Percentiles rank a stretch among this genome's conserved stretches.
These are phyloP conservation scores for Zygotorulaspora sp. DNA, from an alignment of 805 yeast genomes.

Conservation along the genomic window DNA sequence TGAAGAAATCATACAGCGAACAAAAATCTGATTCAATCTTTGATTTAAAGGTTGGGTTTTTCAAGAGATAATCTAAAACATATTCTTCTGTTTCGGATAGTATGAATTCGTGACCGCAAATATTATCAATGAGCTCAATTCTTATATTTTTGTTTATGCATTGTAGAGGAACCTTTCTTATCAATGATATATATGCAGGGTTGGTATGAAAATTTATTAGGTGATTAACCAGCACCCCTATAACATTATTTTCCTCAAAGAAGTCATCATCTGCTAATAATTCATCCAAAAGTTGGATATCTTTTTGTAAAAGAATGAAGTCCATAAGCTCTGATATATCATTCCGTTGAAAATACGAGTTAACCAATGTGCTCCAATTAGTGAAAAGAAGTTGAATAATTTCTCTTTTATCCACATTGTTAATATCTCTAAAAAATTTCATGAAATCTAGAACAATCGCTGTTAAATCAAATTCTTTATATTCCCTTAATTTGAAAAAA, in stretches of 20 bases:
- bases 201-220: slow-evolving; percentile 16
- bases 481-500: slow-evolving; percentile 48
- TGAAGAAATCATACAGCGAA: slow-evolving; percentile 16
- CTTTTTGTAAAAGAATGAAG: slow-evolving; percentile 27
- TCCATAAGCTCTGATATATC: slow-evolving; percentile 33
- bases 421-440: slow-evolving; percentile 17
- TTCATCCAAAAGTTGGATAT: slow-evolving; percentile 16
- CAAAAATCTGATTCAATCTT: slow-evolving; percentile 40
- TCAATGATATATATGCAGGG: slow-evolving; percentile 2
- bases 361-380: slow-evolving; percentile 54
- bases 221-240: slow-evolving; percentile 28
- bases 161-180: slow-evolving; percentile 44
- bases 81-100: slow-evolving; percentile 9
- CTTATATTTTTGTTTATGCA: slow-evolving; percentile 40
- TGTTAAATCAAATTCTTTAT: slow-evolving; percentile 33
- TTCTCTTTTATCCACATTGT: slow-evolving; percentile 3
- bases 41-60: slow-evolving; percentile 52
- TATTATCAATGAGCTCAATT: slow-evolving; percentile 27
- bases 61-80: slow-evolving; percentile 40
- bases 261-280: slow-evolving; percentile 39
- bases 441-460: slow-evolving; percentile 25
- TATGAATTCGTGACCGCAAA: slow-evolving; percentile 8
- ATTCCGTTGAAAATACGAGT: slow-evolving; percentile 33
- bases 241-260: slow-evolving; percentile 46
- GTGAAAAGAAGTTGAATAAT: slow-evolving; percentile 33